A percentile compares a stretch with the other conserved stretches of the same genome.
These are phyloP conservation scores for Triangularia verruculosa DNA, from an alignment of 2,329 filamentous ascomycete genomes.

Conservation along the genomic window DNA sequence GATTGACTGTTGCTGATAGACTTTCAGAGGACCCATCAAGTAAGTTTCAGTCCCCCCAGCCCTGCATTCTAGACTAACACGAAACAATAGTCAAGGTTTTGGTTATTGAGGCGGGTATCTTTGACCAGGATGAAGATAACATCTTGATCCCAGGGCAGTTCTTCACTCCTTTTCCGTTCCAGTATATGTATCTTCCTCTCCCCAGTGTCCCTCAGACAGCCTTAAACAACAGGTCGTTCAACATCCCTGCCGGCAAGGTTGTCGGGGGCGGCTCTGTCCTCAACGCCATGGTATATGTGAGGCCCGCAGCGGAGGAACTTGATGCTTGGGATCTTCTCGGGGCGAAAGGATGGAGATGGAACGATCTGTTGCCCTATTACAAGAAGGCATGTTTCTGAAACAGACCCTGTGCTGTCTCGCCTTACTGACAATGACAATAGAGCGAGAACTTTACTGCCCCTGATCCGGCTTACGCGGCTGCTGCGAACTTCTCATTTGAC, in stretches of 20 bases:
- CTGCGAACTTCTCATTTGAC: conserved; percentile 11
- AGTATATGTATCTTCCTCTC: conserved; percentile 12
- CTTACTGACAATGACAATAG: not conserved
- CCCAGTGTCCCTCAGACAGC: conserved; percentile 32
- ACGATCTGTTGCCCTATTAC: conserved; percentile 23
- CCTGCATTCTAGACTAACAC: not conserved
- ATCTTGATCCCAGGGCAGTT: conserved; percentile 10
- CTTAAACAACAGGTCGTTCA: conserved; percentile 37
- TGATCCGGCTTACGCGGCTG: conserved; percentile 15
- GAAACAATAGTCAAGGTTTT: conserved; percentile 21
- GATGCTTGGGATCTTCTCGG: conserved; percentile 56
- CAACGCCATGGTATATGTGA: conserved; percentile 53
- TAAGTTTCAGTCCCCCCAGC: conserved; percentile 25
- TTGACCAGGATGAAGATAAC: conserved; percentile 23
- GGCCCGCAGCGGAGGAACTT: conserved; percentile 45
- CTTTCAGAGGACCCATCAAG: conserved; percentile 44
- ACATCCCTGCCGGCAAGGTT: conserved; percentile 42
- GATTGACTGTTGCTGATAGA: conserved; percentile 47
- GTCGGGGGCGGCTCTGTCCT: conserved; percentile 60
- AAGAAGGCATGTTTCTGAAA: conserved; percentile 13
- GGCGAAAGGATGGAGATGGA: conserved; percentile 56
- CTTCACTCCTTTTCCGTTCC: conserved; percentile 14
- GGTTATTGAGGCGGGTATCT: conserved; percentile 25
- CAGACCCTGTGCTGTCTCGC: not conserved
- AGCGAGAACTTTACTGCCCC: conserved; percentile 23